Evolutionary conservation across 768 basidiomycete genomes (phyloP).

Genomic region (Collybia nuda): DNA sequence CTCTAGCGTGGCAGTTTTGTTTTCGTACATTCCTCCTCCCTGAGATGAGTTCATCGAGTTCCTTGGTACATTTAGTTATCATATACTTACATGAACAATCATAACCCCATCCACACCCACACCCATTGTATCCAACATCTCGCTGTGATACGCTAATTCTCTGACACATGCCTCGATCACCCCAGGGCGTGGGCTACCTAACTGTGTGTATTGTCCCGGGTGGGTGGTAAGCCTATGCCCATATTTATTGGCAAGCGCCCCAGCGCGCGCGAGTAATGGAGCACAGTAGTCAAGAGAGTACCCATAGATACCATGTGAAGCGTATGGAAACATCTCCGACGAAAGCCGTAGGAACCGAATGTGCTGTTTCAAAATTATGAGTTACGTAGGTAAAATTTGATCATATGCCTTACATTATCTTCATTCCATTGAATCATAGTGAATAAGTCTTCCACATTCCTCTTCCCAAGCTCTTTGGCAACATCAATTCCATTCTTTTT

Average conservation of each 20-base stretch:
- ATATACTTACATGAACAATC: constrained; percentile 68
- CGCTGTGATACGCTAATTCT: constrained; percentile 84
- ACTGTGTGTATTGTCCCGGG: constrained; percentile 83
- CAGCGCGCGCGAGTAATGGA: constrained; percentile 51
- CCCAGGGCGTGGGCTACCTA: constrained; percentile 74
- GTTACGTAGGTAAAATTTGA: background rate
- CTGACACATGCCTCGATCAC: constrained; percentile 78
- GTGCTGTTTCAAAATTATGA: constrained; percentile 34
- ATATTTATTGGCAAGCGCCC: constrained; percentile 64
- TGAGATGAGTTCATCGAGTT: constrained; percentile 20
- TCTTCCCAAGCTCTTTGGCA: constrained; percentile 77
- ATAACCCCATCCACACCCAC: constrained; percentile 83
- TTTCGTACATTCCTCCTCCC: constrained; percentile 82
- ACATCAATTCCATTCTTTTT: constrained; percentile 79
- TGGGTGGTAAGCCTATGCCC: constrained; percentile 84
- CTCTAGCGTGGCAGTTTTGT: constrained; percentile 68
- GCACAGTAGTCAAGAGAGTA: constrained; percentile 81
- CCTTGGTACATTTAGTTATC: background rate
- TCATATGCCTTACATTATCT: constrained; percentile 51
- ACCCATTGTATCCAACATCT: constrained; percentile 86
- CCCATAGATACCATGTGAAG: constrained; percentile 77
- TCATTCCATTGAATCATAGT: constrained; percentile 91
- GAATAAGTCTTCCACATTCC: constrained; percentile 71
- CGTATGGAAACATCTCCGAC: constrained; percentile 93
- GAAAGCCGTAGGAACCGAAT: constrained; percentile 90